Evolutionary conservation across 202 grass and related monocot species (phyloP), one percentile per base, ranked within the genome.

Genomic region (Setaria viridis): DNA sequence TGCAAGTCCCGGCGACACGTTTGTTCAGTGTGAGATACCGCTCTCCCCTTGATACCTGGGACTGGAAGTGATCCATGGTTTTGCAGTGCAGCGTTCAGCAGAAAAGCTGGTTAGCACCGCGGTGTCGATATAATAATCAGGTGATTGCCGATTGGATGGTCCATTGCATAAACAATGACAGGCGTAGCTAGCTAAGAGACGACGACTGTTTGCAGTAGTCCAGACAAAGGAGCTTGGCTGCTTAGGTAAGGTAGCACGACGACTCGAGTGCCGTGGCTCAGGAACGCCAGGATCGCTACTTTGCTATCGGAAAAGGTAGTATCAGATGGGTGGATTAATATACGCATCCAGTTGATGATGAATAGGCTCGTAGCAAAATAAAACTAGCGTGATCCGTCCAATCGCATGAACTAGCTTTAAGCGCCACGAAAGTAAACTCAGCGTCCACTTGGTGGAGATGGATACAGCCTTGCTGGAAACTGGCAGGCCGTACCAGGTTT

Each of bases 171-270:
- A 11, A 69, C 29, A 72, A n/a, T 14, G 20, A 66, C 25, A 43
- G 9, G 8, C 43, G 8, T 46, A 46, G 43, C 43, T 25, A 25
- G 25, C 25, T 25, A 25, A 25, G 25, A 25, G 25, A 25, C 25
- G 25, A 25, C 25, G 25, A 25, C 25, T 25, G 25, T 25, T 25
- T 25, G 25, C 25, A 25, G 25, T 25, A 25, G 25, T 25, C 25
- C 25, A 25, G 25, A 25, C 25, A 25, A 25, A 25, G 25, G 25
- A 25, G 25, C 25, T 25, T 25, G 25, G 25, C 25, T 25, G 25
- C 25, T 45, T 25, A 59, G 59, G 59, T 81, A 67, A 20, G 46
- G 46, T 86, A 74, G 84, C 85, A 50, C 34, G 60, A 42, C 82
- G 85, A 60, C 19, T 15, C 0, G 21, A 33, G 63, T 8, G 55